Conservation (phyloP, 2,329 filamentous ascomycete genomes). For the Plenodomus tracheiphilus region DNA sequence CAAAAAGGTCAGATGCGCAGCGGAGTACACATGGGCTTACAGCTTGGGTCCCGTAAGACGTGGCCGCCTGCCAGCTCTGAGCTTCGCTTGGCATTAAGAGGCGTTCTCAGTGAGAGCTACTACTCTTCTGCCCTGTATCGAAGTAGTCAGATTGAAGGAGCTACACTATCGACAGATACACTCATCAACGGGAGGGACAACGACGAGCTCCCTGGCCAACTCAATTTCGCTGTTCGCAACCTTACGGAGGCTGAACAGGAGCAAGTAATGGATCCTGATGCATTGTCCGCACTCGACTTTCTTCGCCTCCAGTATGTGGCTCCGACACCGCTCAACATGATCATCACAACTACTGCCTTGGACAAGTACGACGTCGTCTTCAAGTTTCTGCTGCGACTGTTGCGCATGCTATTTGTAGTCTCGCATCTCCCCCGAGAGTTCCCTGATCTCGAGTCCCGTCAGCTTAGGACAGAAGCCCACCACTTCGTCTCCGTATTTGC, state of each 20-base stretch:
- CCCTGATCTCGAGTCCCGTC: slow-evolving; percentile 19
- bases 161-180: slow-evolving; percentile 1
- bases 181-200: slow-evolving; percentile 23
- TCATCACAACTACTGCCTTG: slow-evolving; percentile 73
- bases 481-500: slow-evolving; percentile 76
- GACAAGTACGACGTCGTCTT: slow-evolving; percentile 86
- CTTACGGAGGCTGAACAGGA: slow-evolving; percentile 78
- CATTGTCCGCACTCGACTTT: slow-evolving; percentile 90
- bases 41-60: slow-evolving; percentile 75
- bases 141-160: slow-evolving; percentile 16
- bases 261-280: slow-evolving; percentile 78
- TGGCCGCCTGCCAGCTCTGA: slow-evolving; percentile 97
- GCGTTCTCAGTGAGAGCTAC: slow-evolving; percentile 78
- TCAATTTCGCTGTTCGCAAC: slow-evolving; percentile 73
- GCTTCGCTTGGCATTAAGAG: slow-evolving; percentile 84
- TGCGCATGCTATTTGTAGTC: slow-evolving; percentile 78
- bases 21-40: slow-evolving; percentile 75
- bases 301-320: slow-evolving; percentile 83
- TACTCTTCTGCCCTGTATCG: slow-evolving; percentile 43
- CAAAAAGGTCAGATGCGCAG: slow-evolving; percentile 67
- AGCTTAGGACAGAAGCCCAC: slow-evolving; percentile 74
- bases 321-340: slow-evolving; percentile 68
- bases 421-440: slow-evolving; percentile 42
- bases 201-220: slow-evolving; percentile 48
- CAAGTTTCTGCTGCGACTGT: slow-evolving; percentile 72